Conservation (phyloP, 345 rosid species). For the Psidium guajava region DNA sequence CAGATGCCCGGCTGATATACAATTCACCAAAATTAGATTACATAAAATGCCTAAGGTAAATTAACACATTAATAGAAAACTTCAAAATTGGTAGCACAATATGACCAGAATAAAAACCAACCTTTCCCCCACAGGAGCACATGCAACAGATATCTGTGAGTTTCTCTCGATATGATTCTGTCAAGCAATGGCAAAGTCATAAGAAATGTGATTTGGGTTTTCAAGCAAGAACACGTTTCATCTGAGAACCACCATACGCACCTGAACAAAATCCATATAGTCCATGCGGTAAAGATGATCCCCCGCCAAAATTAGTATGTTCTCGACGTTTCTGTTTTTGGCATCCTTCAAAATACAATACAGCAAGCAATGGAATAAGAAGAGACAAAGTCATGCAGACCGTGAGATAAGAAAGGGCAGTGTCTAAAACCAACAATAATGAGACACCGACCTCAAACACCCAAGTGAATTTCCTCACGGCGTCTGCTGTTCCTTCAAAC, state of each 20-base stretch:
- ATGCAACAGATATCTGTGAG: slow-evolving; percentile 79
- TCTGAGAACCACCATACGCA: background rate
- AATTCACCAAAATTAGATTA: background rate
- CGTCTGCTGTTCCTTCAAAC: slow-evolving; percentile 99
- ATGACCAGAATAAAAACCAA: slow-evolving; percentile 9
- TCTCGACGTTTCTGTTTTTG: slow-evolving; percentile 67
- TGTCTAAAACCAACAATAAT: background rate
- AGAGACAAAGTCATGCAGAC: background rate
- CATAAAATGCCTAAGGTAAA: background rate
- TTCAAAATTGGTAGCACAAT: background rate
- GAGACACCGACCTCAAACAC: slow-evolving; percentile 70
- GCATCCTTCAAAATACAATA: slow-evolving; percentile 47
- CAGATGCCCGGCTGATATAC: slow-evolving; percentile 73
- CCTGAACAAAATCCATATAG: slow-evolving; percentile 82
- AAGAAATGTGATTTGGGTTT: background rate
- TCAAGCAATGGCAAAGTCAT: slow-evolving; percentile 7
- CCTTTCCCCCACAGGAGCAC: slow-evolving; percentile 67
- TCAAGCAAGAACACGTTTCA: background rate
- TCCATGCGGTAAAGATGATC: slow-evolving; percentile 94
- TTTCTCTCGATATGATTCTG: slow-evolving; percentile 73
- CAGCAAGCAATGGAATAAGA: background rate
- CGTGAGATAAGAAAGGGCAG: background rate
- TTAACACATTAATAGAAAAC: background rate
- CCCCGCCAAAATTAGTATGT: slow-evolving; percentile 69
- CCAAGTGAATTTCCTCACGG: slow-evolving; percentile 92